These are phyloP conservation scores for Forsythia viridissima DNA, from an alignment of 257 asterid species.

Conservation along the genomic window DNA sequence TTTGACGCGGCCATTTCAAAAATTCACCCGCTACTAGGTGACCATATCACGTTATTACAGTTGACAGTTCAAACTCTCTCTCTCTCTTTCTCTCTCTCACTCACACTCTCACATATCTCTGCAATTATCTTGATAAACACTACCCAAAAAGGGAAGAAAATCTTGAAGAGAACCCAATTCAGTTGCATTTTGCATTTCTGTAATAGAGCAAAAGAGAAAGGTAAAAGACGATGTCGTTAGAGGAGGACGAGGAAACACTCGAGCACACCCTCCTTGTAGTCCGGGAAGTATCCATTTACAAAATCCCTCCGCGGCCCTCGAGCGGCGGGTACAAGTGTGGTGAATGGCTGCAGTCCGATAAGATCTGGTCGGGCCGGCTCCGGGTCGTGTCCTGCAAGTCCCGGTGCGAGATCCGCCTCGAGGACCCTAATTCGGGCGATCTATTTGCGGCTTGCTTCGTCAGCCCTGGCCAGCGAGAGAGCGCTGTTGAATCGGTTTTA, in stretches of 20 bases:
- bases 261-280: slow-evolving; percentile 93
- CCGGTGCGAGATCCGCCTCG: slow-evolving; percentile 95
- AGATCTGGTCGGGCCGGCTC: slow-evolving; percentile 95
- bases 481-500: slow-evolving; percentile 78
- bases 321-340: slow-evolving; percentile 98
- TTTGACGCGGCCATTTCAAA: too few species aligned
- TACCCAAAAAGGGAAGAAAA: too few species aligned
- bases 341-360: slow-evolving; percentile 95
- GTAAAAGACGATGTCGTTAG: slow-evolving; percentile 66
- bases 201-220: too few species aligned
- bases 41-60: too few species aligned
- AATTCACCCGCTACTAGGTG: too few species aligned
- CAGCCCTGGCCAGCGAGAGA: slow-evolving; percentile 84
- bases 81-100: too few species aligned
- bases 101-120: too few species aligned
- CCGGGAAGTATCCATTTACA: slow-evolving; percentile 84
- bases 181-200: too few species aligned
- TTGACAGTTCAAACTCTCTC: too few species aligned
- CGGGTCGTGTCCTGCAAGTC: slow-evolving; percentile 72
- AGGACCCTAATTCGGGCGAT: slow-evolving; percentile 86
- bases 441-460: slow-evolving; percentile 93
- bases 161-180: too few species aligned
- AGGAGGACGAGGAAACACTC: slow-evolving; percentile 78
- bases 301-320: slow-evolving; percentile 92
- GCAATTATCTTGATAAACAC: too few species aligned